Evolutionary conservation across 352 stramenopile genomes (phyloP).

Genomic region (Globisporangium megalacanthum): DNA sequence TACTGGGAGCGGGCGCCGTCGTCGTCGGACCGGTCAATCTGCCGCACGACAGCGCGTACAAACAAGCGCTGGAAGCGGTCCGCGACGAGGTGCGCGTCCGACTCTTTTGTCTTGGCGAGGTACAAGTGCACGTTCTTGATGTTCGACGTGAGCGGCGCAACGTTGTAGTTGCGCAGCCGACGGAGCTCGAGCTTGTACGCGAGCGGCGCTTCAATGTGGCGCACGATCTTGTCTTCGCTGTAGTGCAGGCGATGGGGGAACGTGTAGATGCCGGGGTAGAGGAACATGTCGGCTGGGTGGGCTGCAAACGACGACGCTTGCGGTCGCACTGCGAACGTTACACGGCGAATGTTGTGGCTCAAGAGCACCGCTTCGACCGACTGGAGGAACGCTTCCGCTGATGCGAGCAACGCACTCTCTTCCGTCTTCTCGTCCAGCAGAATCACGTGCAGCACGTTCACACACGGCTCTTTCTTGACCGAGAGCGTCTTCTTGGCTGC

Average conservation of each 20-base stretch:
- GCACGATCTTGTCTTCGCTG: slow-evolving; percentile 97
- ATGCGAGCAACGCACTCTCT: slow-evolving; percentile 46
- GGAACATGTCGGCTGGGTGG: slow-evolving; percentile 48
- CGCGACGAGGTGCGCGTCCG: slow-evolving; percentile 68
- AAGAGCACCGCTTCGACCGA: slow-evolving; percentile 48
- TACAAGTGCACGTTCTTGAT: slow-evolving; percentile 99
- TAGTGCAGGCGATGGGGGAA: slow-evolving; percentile 88
- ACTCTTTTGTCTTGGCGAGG: slow-evolving; percentile 91
- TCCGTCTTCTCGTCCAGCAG: slow-evolving; percentile 64
- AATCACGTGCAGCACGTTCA: slow-evolving; percentile 85
- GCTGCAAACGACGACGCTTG: slow-evolving; percentile 33
- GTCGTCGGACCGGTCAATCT: slow-evolving; percentile 79
- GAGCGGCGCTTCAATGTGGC: slow-evolving; percentile 97
- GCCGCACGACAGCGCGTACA: slow-evolving; percentile 92
- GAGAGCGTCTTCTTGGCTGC: slow-evolving; percentile 64
- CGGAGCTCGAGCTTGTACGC: slow-evolving; percentile 98
- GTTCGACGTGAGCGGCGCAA: slow-evolving; percentile 89
- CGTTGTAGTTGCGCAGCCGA: slow-evolving; percentile 96
- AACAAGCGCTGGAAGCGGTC: slow-evolving; percentile 94
- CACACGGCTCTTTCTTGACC: slow-evolving; percentile 50
- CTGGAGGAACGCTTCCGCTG: slow-evolving; percentile 62
- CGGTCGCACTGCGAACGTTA: slow-evolving; percentile 84
- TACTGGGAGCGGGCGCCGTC: slow-evolving; percentile 78
- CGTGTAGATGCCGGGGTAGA: slow-evolving; percentile 88
- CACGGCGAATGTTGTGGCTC: slow-evolving; percentile 78